Base-by-base conservation (phyloP, 257 asterid genomes). In the Penstemon barbatus region DNA sequence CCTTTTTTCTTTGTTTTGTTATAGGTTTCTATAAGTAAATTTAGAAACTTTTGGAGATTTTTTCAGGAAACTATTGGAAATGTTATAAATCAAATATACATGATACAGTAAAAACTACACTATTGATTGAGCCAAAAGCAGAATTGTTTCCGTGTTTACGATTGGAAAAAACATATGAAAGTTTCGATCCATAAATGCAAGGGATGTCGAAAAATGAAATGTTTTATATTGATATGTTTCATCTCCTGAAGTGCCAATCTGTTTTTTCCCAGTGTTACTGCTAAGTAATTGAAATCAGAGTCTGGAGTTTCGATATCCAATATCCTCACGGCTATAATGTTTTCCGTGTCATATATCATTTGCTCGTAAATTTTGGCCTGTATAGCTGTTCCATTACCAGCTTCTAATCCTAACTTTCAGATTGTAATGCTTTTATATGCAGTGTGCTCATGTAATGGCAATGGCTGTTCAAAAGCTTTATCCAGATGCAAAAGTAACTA, bases 381-480 rank as follows among this genome's bases (percentile, higher is more conserved):
- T 50, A 13, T 53, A 48, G 8, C 43, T 57, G 1, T 42, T 44
- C 33, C 12, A 7, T 0, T 40, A 43, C 6, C 15, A 11, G 36
- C 9, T 13, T 48, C 40, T 63, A 50, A 19, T 41, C 40, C 73
- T 56, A 4, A 57, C 42, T 25, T 25, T 25, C 2, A 25, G 33
- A 25, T 19, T 8, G 42, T 57, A 8, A 5, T 55, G 38, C 45
- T 67, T 38, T 45, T 5, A 4, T 66, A 19, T 87, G 87, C 90
- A 93, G 98, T 93, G 98, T 84, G 98, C 98, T 71, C 98, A 93
- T 79, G 96, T 93, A 37, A 88, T 93, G 98, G 98, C 98, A 82
- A 93, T 93, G 98, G 98, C 98, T 66, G 98, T 93, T 75, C 98
- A 93, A 77, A 93, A 85, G 84, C 83, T 93, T 62, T 90, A 75